phyloP scores from a whole-genome alignment of 352 stramenopile genomes.

The Phytophthora lateralis region DNA sequence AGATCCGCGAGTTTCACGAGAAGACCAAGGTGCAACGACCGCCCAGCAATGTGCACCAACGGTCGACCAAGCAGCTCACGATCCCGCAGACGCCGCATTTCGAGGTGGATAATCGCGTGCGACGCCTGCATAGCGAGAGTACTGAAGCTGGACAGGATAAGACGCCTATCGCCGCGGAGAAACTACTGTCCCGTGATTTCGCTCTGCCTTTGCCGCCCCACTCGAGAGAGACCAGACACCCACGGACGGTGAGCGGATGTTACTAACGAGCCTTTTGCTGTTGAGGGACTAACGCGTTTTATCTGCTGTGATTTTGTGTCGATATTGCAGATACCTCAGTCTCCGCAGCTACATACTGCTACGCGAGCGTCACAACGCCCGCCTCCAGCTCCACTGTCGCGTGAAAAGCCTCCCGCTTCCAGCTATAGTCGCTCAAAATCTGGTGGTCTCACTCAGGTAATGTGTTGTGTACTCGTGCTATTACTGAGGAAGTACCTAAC shows the following conservation, averaged over 20 bases:
- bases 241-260: slow-evolving; percentile 28
- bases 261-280: background rate
- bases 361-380: slow-evolving; percentile 41
- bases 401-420: slow-evolving; percentile 25
- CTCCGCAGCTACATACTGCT: slow-evolving; percentile 53
- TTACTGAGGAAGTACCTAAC: slow-evolving; percentile 1
- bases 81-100: slow-evolving; percentile 76
- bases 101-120: slow-evolving; percentile 58
- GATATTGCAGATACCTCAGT: slow-evolving; percentile 27
- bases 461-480: slow-evolving; percentile 1
- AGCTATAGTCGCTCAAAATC: slow-evolving; percentile 36
- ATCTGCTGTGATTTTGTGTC: background rate
- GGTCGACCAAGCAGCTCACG: slow-evolving; percentile 82
- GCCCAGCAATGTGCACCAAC: slow-evolving; percentile 71
- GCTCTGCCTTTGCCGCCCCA: slow-evolving; percentile 30
- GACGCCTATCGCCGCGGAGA: slow-evolving; percentile 39
- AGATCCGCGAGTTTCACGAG: slow-evolving; percentile 82
- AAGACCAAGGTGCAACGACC: slow-evolving; percentile 70
- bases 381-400: slow-evolving; percentile 29
- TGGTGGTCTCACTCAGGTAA: slow-evolving; percentile 50
- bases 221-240: slow-evolving; percentile 29
- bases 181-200: slow-evolving; percentile 47
- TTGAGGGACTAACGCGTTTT: slow-evolving; percentile 7
- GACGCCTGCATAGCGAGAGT: slow-evolving; percentile 37
- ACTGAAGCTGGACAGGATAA: slow-evolving; percentile 29